phyloP scores from a whole-genome alignment of 2,329 filamentous ascomycete genomes.

The Chaetomiaceae sp. region DNA sequence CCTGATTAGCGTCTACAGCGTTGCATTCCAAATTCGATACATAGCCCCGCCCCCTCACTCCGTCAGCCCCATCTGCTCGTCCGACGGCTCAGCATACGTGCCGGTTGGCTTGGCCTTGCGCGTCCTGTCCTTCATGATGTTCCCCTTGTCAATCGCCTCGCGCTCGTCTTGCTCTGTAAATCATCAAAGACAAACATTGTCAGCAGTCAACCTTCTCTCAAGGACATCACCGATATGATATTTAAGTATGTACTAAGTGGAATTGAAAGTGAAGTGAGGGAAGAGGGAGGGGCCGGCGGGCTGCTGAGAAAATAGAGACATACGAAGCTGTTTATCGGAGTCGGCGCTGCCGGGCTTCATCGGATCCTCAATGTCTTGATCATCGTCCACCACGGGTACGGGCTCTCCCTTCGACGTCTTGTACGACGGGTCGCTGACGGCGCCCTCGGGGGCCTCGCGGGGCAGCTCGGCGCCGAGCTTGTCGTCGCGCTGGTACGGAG shows the following conservation, averaged over 20 bases:
- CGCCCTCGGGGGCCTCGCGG: conserved; percentile 9
- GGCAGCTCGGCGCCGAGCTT: conserved; percentile 15
- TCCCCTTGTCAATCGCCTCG: conserved; percentile 17
- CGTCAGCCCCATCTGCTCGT: conserved; percentile 16
- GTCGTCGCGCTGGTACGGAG: conserved; percentile 13
- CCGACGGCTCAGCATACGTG: conserved; percentile 15
- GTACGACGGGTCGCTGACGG: conserved; percentile 19
- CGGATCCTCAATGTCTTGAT: conserved; percentile 12
- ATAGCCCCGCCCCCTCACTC: too few species aligned
- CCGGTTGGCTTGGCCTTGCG: conserved; percentile 12
- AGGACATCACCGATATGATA: neutral
- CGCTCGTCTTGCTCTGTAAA: conserved; percentile 16
- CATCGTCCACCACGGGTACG: conserved; percentile 18
- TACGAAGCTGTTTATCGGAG: conserved; percentile 16
- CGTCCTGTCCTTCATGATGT: conserved; percentile 15
- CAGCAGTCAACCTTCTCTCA: neutral
- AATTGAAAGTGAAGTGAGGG: neutral
- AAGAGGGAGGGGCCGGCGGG: too few species aligned
- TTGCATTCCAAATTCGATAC: too few species aligned
- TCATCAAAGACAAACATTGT: too few species aligned
- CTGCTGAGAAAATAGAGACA: neutral
- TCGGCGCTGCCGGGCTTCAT: conserved; percentile 8
- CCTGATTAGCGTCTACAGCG: too few species aligned
- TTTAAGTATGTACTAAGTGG: too few species aligned
- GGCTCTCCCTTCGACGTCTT: conserved; percentile 11